Percentiles rank a stretch among this genome's conserved stretches.
Evolutionary conservation across 2,329 filamentous ascomycete genomes (phyloP).

Genomic region (Phyllosticta citribraziliensis): DNA sequence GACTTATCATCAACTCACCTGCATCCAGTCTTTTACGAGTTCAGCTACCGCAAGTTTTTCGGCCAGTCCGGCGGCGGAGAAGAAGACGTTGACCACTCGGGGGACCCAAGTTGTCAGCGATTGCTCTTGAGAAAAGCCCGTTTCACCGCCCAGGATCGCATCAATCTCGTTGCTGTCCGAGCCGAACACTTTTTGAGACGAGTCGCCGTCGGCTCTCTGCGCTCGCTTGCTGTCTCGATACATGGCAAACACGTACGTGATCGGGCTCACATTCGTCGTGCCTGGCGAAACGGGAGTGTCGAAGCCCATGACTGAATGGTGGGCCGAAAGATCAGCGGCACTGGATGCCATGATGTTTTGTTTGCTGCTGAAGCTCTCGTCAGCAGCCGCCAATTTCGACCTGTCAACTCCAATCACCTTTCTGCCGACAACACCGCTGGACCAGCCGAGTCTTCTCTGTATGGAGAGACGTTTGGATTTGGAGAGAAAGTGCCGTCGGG

Average conservation of each 20-base stretch:
- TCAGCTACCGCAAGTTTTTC: constrained; percentile 7
- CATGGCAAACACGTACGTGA: constrained; percentile 4
- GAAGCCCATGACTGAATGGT: constrained; percentile 4
- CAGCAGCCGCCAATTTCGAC: not conserved
- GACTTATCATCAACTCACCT: not conserved
- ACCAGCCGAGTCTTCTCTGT: constrained; percentile 3
- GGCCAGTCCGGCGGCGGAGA: not conserved
- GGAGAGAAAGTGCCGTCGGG: constrained; percentile 7
- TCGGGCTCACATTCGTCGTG: constrained; percentile 1
- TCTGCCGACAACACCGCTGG: constrained; percentile 6
- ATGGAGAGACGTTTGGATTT: constrained; percentile 1
- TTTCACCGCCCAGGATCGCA: constrained; percentile 2
- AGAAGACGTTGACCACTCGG: constrained; percentile 6
- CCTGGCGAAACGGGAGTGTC: not conserved
- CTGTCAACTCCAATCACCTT: not conserved
- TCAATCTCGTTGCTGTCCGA: not conserved
- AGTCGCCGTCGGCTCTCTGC: not conserved
- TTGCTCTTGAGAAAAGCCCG: constrained; percentile 3
- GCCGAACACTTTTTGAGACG: constrained; percentile 7
- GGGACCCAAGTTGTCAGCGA: constrained; percentile 5
- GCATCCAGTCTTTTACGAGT: constrained; percentile 4
- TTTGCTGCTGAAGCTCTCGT: not conserved
- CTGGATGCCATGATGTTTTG: not conserved
- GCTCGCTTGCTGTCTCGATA: constrained; percentile 7
- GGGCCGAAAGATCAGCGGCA: not conserved